These are phyloP conservation scores for Cantharellus anzutake DNA, from an alignment of 768 basidiomycete genomes.

Conservation along the genomic window DNA sequence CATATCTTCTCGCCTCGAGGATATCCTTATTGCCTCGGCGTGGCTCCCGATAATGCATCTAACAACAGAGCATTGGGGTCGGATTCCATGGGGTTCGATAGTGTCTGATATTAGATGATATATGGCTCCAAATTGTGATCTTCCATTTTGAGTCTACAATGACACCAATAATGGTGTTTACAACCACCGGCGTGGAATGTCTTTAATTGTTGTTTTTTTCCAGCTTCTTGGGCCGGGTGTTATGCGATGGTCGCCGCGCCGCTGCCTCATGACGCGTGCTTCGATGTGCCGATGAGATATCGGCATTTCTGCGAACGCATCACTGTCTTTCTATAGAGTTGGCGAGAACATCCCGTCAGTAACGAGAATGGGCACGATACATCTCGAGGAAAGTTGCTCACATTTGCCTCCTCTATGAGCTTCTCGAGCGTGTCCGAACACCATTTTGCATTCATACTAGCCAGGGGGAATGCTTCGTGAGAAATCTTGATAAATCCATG, in stretches of 20 bases:
- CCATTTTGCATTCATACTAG: conserved; percentile 86
- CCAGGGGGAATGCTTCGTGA: conserved; percentile 69
- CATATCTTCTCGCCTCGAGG: too few species aligned
- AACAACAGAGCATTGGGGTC: too few species aligned
- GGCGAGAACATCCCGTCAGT: background rate
- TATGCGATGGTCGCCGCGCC: conserved; percentile 39
- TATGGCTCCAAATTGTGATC: too few species aligned
- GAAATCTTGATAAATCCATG: conserved; percentile 82
- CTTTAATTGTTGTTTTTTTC: conserved; percentile 40
- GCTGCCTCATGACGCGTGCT: conserved; percentile 51
- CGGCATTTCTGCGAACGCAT: conserved; percentile 45
- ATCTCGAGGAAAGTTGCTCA: conserved; percentile 23
- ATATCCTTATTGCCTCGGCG: too few species aligned
- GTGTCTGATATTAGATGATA: too few species aligned
- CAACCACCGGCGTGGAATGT: conserved; percentile 80
- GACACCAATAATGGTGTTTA: too few species aligned
- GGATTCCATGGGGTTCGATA: too few species aligned
- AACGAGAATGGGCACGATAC: background rate
- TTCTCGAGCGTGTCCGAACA: conserved; percentile 70
- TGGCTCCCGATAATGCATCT: too few species aligned
- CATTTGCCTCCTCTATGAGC: conserved; percentile 68
- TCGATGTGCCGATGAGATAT: conserved; percentile 67
- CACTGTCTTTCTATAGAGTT: conserved; percentile 20
- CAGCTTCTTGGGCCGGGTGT: conserved; percentile 22
- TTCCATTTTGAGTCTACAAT: too few species aligned